Base-by-base conservation (phyloP, 352 stramenopile genomes). In the Saprolegnia diclina region DNA sequence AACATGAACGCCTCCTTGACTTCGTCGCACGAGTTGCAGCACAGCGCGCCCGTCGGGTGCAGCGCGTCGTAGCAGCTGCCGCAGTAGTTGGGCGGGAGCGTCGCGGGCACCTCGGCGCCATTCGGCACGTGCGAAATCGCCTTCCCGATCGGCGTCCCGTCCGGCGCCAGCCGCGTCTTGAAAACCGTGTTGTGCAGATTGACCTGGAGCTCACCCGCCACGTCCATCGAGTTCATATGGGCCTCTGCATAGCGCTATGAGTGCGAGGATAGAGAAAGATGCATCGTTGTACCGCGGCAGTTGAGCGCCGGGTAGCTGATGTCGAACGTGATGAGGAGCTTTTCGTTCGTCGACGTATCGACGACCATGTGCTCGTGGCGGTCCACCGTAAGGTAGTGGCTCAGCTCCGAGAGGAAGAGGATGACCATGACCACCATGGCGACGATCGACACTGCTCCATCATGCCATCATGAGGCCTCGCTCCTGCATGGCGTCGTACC, bases 181-280 rank as follows among this genome's bases (percentile, higher is more conserved):
- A 90, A 80, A 62, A 99, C 86, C 7, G 89, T 96, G 69, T 99
- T 94, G 71, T 98, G 92, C 74, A 99, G 90, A 72, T 98, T 88
- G 32, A 99, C 80, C 75, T 99, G 96, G 66, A 98, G 90, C 71
- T 99, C 97, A 18, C 97, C 97, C 0, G 97, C 96, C 44, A 99
- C 94, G 77, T 99, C 97, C 89, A 99, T 99, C 4, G 94, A 93
- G 79, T 99, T 98, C 45, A 99, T 78, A 75, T 99, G 95, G 35
- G 98, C 85, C 76, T 99, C 95, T 81, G 56, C 24, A 62, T 53
- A 7, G 13, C 5, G 24, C 38, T 9, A 67, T 29, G 16, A 18
- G 13, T 71, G 10, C 4, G 10, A 62, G n/a, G 29, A 54, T 44
- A 16, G 32, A 42, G 55, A 16, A 14, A 50, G 13, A 63, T 26